These are phyloP conservation scores for Penicillium daleae DNA, from an alignment of 495 filamentous ascomycete species.

Conservation along the genomic window DNA sequence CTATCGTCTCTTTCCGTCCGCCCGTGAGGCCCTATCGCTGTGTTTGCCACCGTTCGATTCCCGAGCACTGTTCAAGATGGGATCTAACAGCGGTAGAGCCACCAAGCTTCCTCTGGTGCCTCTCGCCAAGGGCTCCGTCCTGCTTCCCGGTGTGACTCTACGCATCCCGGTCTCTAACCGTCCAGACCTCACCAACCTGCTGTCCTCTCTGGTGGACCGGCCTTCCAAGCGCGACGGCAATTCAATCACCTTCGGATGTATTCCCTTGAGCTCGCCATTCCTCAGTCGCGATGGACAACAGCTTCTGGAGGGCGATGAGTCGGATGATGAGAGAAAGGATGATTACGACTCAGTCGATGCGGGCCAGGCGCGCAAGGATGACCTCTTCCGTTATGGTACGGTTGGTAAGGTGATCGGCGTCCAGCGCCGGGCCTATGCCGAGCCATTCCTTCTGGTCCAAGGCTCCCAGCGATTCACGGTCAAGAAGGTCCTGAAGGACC, in stretches of 20 bases:
- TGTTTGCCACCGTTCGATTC: conserved; percentile 12
- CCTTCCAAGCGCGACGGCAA: conserved; percentile 65
- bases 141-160: conserved; percentile 79
- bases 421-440: conserved; percentile 75
- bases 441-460: conserved; percentile 83
- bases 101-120: conserved; percentile 73
- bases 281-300: conserved; percentile 71
- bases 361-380: conserved; percentile 63
- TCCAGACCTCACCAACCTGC: conserved; percentile 79
- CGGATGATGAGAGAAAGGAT: conserved; percentile 42
- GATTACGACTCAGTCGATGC: conserved; percentile 56
- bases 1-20: conserved; percentile 5
- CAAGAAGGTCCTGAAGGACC: conserved; percentile 73
- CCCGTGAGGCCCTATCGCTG: conserved; percentile 14
- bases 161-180: conserved; percentile 77
- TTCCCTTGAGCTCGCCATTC: conserved; percentile 74
- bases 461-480: conserved; percentile 78
- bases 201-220: conserved; percentile 73
- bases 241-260: conserved; percentile 75
- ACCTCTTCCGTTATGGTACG: conserved; percentile 76
- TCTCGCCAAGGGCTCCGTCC: conserved; percentile 70
- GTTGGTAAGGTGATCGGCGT: conserved; percentile 82
- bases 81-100: conserved; percentile 47
- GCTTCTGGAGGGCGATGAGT: conserved; percentile 59
- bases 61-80: conserved; percentile 36